phyloP scores from a whole-genome alignment of 73 alveolate species.

The Breviolum minutum region DNA sequence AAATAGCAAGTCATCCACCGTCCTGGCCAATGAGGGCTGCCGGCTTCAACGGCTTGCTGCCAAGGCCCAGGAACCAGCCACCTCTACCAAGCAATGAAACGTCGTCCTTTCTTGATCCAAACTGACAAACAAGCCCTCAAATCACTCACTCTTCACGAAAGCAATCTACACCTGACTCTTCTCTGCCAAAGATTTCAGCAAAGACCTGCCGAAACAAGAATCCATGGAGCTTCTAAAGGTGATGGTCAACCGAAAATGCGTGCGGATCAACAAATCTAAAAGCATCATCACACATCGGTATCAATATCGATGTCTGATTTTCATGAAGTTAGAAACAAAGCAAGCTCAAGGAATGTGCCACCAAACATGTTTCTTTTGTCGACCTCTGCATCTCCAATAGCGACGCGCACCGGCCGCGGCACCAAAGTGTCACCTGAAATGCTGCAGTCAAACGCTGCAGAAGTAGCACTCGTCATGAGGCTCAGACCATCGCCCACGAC shows the following conservation, averaged over 20 bases:
- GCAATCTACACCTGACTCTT: constrained; percentile 40
- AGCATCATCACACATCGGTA: too few relatives aligned
- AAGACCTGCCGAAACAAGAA: constrained; percentile 20
- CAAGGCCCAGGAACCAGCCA: constrained; percentile 65
- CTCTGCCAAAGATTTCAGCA: constrained; percentile 86
- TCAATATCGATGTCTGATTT: too few relatives aligned
- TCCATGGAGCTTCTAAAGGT: background rate
- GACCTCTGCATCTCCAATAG: constrained; percentile 87
- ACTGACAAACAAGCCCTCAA: background rate
- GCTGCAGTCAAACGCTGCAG: background rate
- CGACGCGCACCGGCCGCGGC: constrained; percentile 77
- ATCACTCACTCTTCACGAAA: background rate
- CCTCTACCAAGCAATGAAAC: background rate
- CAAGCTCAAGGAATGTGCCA: background rate
- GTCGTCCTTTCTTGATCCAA: background rate
- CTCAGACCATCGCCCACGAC: constrained; percentile 22
- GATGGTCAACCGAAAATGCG: too few relatives aligned
- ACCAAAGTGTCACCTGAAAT: constrained; percentile 39
- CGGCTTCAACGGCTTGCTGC: constrained; percentile 74
- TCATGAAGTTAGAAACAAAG: background rate
- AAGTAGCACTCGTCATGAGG: background rate
- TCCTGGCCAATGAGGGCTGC: constrained; percentile 90
- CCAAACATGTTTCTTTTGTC: background rate
- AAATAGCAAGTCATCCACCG: background rate
- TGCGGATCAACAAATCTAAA: too few relatives aligned